Evolutionary conservation across 495 filamentous ascomycete genomes (phyloP).

Genomic region (Neurospora sp.): DNA sequence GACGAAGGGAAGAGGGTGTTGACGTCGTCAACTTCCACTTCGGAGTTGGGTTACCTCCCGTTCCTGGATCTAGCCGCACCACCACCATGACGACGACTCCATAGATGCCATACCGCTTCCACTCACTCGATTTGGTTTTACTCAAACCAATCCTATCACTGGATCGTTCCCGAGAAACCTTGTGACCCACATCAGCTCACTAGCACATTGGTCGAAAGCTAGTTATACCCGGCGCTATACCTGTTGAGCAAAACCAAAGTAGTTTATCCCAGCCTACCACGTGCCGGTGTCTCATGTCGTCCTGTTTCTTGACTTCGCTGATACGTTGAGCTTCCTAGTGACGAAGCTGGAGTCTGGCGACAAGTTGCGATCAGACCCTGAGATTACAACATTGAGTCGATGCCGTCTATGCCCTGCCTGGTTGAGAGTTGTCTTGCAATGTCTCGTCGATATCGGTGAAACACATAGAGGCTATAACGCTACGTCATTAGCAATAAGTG

Average conservation of each 20-base stretch:
- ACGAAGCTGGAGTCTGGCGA: not conserved
- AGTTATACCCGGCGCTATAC: no score
- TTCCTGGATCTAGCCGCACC: not conserved
- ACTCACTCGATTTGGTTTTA: no score
- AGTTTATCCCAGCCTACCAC: not conserved
- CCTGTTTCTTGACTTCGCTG: not conserved
- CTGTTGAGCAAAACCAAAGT: no score
- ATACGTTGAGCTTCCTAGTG: not conserved
- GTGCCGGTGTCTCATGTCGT: not conserved
- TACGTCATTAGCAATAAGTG: not conserved
- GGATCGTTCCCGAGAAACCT: no score
- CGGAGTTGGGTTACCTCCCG: not conserved
- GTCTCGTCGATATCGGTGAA: not conserved
- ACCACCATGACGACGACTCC: not conserved
- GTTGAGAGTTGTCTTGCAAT: not conserved
- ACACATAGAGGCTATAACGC: not conserved
- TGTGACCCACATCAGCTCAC: no score
- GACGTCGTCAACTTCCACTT: not conserved
- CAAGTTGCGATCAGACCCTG: not conserved
- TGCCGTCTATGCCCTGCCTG: not conserved
- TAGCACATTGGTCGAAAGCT: no score
- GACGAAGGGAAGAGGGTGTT: not conserved
- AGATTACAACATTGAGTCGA: not conserved
- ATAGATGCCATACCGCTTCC: not conserved
- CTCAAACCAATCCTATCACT: no score